These are phyloP conservation scores for Tulasnella sp. DNA, from an alignment of 768 basidiomycete species.

Conservation along the genomic window DNA sequence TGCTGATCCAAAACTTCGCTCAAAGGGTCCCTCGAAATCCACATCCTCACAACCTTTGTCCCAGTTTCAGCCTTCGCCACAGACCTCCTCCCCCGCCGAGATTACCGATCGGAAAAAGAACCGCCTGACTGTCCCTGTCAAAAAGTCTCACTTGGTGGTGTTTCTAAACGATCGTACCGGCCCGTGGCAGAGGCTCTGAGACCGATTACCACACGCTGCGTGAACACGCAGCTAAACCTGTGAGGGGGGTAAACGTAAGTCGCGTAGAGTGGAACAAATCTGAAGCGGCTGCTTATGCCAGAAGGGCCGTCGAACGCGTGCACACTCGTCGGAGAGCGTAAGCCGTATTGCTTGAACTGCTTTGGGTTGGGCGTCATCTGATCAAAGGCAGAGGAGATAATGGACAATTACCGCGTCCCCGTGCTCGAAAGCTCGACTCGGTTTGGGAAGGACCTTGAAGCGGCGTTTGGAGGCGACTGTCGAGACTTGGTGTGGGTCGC, in stretches of 20 bases:
- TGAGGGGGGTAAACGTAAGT: conserved; percentile 2
- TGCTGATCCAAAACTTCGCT: neutral
- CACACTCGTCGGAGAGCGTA: neutral
- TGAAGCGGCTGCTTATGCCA: neutral
- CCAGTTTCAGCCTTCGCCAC: neutral
- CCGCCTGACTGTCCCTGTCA: neutral
- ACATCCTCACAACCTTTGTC: neutral
- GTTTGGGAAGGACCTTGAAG: neutral
- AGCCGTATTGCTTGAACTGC: neutral
- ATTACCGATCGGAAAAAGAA: neutral
- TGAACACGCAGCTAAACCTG: neutral
- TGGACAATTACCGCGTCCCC: neutral
- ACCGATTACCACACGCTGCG: neutral
- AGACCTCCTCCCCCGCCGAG: neutral
- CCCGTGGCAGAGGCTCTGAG: neutral
- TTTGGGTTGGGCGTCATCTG: neutral
- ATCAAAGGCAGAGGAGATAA: neutral
- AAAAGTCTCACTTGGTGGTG: neutral
- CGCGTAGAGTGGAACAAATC: neutral
- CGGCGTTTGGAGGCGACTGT: neutral
- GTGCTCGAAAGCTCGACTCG: neutral
- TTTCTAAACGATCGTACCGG: neutral
- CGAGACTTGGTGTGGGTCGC: neutral
- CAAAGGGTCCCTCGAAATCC: neutral
- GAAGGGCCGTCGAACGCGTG: neutral